Conservation (phyloP, 1,284 basidiomycete species). For the Cryptococcus sp. region DNA sequence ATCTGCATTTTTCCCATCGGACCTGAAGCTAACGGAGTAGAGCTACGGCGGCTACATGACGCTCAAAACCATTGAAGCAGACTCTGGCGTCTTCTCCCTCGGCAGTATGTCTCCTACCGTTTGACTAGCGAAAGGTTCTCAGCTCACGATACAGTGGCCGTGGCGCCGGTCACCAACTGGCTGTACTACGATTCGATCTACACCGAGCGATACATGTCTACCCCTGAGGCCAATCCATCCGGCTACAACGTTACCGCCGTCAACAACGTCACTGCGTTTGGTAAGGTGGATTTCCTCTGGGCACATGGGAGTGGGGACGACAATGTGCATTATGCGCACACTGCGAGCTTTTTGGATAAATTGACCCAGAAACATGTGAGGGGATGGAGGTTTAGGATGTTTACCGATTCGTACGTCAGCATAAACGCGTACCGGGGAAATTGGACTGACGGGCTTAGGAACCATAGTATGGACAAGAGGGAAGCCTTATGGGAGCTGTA, state of each 20-base stretch:
- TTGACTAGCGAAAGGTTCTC: no score
- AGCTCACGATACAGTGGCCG: slow-evolving; percentile 13
- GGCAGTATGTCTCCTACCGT: slow-evolving; percentile 80
- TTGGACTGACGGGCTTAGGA: slow-evolving; percentile 51
- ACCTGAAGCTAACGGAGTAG: slow-evolving; percentile 46
- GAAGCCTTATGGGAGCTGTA: slow-evolving; percentile 78
- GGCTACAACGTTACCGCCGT: slow-evolving; percentile 84
- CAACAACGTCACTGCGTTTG: slow-evolving; percentile 77
- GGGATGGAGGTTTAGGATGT: slow-evolving; percentile 86
- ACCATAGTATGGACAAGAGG: slow-evolving; percentile 66
- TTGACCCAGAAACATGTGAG: slow-evolving; percentile 70
- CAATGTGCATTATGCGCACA: slow-evolving; percentile 87
- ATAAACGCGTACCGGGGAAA: not conserved
- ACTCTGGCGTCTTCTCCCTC: slow-evolving; percentile 76
- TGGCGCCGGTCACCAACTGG: slow-evolving; percentile 70
- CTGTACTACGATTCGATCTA: slow-evolving; percentile 59
- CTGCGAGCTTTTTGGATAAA: slow-evolving; percentile 85
- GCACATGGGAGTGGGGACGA: slow-evolving; percentile 92
- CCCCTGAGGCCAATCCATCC: slow-evolving; percentile 65
- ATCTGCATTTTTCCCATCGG: no score
- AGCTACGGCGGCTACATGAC: slow-evolving; percentile 93
- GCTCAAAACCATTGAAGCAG: slow-evolving; percentile 79
- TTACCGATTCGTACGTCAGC: slow-evolving; percentile 74
- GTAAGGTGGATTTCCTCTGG: slow-evolving; percentile 63
- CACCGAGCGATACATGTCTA: slow-evolving; percentile 95